A percentile compares a stretch with the other conserved stretches of the same genome.
Evolutionary conservation across 352 stramenopile species (phyloP).

Genomic region (Thraustochytrium sp.): DNA sequence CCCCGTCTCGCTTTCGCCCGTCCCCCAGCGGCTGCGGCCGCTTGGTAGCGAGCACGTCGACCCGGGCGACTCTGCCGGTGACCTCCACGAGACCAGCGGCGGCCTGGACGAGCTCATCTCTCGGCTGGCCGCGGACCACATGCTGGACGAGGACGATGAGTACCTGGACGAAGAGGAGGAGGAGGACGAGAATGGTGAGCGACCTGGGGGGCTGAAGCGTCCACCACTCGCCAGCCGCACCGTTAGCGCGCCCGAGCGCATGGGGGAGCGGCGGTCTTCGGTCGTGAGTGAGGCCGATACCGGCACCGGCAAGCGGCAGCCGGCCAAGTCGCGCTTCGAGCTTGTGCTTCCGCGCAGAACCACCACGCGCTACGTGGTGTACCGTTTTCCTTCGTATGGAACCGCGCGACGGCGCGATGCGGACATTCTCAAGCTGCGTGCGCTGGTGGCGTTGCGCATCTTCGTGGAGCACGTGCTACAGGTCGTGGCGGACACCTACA

Average conservation of each 20-base stretch:
- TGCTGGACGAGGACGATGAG: neutral
- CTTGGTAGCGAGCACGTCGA: neutral
- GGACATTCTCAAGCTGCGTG: slow-evolving; percentile 32
- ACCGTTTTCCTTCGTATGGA: neutral
- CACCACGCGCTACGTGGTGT: slow-evolving; percentile 10
- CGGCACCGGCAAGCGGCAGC: no score
- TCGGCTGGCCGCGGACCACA: neutral
- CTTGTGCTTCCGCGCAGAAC: neutral
- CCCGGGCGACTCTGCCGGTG: no score
- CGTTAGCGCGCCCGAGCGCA: neutral
- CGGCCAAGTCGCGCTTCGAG: no score
- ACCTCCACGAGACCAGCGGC: neutral
- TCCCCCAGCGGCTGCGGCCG: neutral
- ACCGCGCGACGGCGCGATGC: neutral
- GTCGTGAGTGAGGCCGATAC: no score
- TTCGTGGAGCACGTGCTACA: neutral
- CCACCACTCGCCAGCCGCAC: neutral
- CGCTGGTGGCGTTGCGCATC: slow-evolving; percentile 28
- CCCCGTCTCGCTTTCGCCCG: neutral
- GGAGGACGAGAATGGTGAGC: neutral
- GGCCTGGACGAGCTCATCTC: neutral
- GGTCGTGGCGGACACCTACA: neutral
- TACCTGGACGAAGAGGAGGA: neutral
- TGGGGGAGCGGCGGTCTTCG: no score
- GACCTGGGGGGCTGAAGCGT: neutral